Evolutionary conservation across 2,329 filamentous ascomycete genomes (phyloP).

Genomic region (Xylaria sp.): DNA sequence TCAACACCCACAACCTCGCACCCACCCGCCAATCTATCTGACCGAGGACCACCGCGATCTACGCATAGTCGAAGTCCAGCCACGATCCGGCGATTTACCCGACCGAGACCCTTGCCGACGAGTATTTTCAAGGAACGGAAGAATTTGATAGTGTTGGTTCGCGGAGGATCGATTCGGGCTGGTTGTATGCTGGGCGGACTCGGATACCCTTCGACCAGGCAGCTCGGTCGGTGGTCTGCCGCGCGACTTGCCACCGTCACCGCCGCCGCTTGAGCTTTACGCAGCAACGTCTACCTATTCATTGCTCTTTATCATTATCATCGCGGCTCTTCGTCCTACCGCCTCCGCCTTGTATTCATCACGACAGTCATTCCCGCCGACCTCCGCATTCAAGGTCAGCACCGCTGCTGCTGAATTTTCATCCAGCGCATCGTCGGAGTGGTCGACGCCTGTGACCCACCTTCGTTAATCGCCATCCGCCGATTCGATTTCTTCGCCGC

Average conservation of each 20-base stretch:
- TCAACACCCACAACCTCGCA: slow-evolving; percentile 10
- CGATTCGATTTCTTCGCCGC: neutral
- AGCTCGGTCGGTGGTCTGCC: slow-evolving; percentile 36
- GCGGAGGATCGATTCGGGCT: slow-evolving; percentile 21
- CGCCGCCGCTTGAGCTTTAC: neutral
- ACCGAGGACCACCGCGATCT: slow-evolving; percentile 1
- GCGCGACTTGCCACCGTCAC: slow-evolving; percentile 35
- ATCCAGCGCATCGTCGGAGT: slow-evolving; percentile 5
- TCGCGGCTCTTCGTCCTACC: neutral
- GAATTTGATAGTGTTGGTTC: slow-evolving; percentile 8
- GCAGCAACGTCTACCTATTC: neutral
- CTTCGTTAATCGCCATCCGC: slow-evolving; percentile 2
- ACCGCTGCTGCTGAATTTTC: neutral
- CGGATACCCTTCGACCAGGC: slow-evolving; percentile 32
- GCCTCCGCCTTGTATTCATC: neutral
- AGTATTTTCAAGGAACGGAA: neutral
- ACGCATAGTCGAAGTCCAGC: slow-evolving; percentile 1
- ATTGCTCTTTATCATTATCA: neutral
- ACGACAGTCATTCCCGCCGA: neutral
- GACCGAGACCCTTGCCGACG: slow-evolving; percentile 1
- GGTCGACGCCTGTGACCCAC: neutral
- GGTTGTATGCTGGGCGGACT: slow-evolving; percentile 34
- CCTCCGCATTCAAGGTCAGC: neutral
- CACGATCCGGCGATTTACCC: slow-evolving; percentile 3
- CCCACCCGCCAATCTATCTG: slow-evolving; percentile 4